These are phyloP conservation scores for Funneliformis geosporum DNA, from an alignment of 192 early-diverging fungal species.

Conservation along the genomic window DNA sequence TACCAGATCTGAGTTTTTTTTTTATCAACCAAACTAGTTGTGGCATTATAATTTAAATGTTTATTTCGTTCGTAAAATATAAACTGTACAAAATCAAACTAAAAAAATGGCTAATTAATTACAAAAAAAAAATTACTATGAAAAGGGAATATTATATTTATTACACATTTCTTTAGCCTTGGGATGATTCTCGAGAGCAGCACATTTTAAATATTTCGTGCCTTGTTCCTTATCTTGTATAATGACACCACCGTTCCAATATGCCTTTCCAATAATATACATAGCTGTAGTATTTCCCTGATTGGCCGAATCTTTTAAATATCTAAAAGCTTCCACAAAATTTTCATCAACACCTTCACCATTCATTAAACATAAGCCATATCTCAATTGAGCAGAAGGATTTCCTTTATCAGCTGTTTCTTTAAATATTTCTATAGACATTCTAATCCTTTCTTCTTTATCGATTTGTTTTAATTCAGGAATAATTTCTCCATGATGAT, in stretches of 20 bases:
- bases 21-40: no score
- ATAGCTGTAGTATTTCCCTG: conserved; percentile 16
- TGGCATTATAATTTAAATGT: no score
- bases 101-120: no score
- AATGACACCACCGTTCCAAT: background rate
- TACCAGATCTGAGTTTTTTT: no score
- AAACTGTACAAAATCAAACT: no score
- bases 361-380: conserved; percentile 20
- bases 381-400: conserved; percentile 14
- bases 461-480: background rate
- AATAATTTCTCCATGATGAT: background rate
- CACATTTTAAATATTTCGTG: conserved; percentile 10
- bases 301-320: conserved; percentile 3
- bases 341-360: background rate
- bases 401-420: conserved; percentile 12
- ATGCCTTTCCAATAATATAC: conserved; percentile 25
- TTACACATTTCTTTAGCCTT: conserved; percentile 21
- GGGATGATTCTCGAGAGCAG: conserved; percentile 10
- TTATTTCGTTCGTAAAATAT: no score
- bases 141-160: background rate
- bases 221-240: background rate
- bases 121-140: no score
- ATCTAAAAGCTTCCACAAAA: conserved; percentile 2
- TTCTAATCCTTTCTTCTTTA: background rate
- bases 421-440: conserved; percentile 4